Evolutionary conservation across 768 basidiomycete species (phyloP), one percentile per base, ranked within the genome.

Genomic region (Podaxis mareebaensis): DNA sequence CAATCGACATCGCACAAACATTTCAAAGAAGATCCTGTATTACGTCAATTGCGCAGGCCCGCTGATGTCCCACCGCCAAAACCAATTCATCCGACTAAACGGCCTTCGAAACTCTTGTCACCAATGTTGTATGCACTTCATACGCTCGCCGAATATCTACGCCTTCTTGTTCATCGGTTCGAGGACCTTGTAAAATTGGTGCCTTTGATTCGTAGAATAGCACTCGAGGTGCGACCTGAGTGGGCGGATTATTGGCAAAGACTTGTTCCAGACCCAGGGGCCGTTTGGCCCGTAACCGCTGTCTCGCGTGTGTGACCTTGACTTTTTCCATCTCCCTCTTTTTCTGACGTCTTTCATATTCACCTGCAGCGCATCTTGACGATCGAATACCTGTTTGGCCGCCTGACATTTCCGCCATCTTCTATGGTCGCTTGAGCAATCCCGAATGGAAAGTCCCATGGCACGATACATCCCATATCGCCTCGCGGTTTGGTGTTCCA

Each of bases 211-310:
- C 90, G 89, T 70, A 78, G 79, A 4, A 73, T 91, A 61, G 87
- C 89, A 59, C 70, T 82, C 24, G 76, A 84, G 13, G 82, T 92
- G 15, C 85, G 91, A 20, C 86, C 88, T 0, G 94, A 94, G 70
- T 96, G 95, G 95, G 85, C 85, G 5, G 94, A 97, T 74, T 95
- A 95, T 71, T 96, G 95, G 95, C 89, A 90, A 69, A 83, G 94
- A 12, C 76, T 93, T 46, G 86, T 87, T 67, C 91, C 93, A 3
- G 82, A 84, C 51, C 81, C 81, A 28, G 76, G 83, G 66, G 74
- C 77, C n/a, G 72, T 74, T 30, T 92, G 92, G 92, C 85, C 86
- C 4, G 40, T 52, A 28, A 30, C 51, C n/a, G 30, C 26, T 3
- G 48, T 48, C 42, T 63, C 58, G 24, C 24, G 66, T 65, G 44